phyloP scores from a whole-genome alignment of 129 eudicot genomes.

The Smallanthus sonchifolius region DNA sequence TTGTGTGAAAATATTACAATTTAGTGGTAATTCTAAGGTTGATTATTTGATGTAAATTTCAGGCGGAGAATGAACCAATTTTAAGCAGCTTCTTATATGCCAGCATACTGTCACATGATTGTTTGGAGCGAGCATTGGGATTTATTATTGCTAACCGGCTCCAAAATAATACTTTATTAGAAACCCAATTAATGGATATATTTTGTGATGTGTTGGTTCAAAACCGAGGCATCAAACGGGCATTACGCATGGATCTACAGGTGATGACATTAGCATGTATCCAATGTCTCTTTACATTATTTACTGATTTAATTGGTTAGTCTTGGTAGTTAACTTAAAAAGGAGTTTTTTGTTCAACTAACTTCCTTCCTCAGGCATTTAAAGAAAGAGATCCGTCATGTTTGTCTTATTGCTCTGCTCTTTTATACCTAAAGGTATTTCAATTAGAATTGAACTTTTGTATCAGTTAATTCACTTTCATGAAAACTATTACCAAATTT shows the following conservation, averaged over 20 bases:
- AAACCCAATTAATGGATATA: constrained; percentile 63
- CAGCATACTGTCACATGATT: constrained; percentile 59
- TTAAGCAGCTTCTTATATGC: constrained; percentile 71
- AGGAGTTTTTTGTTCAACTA: neutral
- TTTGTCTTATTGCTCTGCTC: constrained; percentile 64
- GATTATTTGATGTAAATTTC: constrained; percentile 25
- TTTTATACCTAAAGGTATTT: constrained; percentile 59
- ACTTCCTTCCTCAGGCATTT: constrained; percentile 41
- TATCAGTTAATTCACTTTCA: neutral
- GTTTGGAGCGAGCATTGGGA: constrained; percentile 59
- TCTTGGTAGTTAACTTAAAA: neutral
- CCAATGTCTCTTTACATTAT: neutral
- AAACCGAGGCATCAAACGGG: constrained; percentile 49
- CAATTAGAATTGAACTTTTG: neutral
- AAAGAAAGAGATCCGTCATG: constrained; percentile 74
- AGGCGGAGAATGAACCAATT: constrained; percentile 79
- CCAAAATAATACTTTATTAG: constrained; percentile 59
- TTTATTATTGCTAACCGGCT: constrained; percentile 68
- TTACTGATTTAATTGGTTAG: neutral
- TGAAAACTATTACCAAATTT: neutral
- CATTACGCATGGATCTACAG: constrained; percentile 65
- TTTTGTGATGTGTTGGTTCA: constrained; percentile 57
- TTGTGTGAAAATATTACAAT: neutral
- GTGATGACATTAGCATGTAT: constrained; percentile 20
- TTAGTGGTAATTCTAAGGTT: constrained; percentile 14